Base-by-base conservation (phyloP, 1,284 basidiomycete genomes). In the Ceraceosorus bombacis region DNA sequence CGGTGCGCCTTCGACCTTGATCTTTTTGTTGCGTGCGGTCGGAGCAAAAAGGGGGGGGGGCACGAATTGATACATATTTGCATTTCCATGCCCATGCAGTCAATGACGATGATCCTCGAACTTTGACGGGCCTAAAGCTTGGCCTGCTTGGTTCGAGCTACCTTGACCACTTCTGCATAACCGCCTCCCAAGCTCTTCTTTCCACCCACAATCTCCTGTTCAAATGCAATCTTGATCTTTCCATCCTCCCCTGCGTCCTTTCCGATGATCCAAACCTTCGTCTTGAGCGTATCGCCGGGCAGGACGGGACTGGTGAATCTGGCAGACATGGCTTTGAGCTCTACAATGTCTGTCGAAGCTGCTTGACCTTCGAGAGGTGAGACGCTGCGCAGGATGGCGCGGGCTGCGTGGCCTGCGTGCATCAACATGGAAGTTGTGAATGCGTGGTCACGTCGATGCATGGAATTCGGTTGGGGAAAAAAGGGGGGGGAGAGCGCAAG, bases 271-370 rank as follows among this genome's bases (percentile, higher is more conserved):
- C 72, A 74, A 27, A 74, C 70, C 48, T 59, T 59, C 40, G 72
- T 74, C 41, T 66, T 64, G 9, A 74, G 55, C 53, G 61, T 63
- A 50, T 74, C 69, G 13, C 72, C 72, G 1, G 69, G 69, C 13
- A 48, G 54, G 58, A 74, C 72, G 7, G 71, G 69, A n/a, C 60
- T 61, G 27, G 72, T 72, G 66, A 74, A 74, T 5, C 72, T 58
- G 1, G 65, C 63, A 0, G 66, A 55, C 38, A 74, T 66, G 8
- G 58, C 56, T 41, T 68, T 54, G 15, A 74, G 60, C 51, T 66
- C 57, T 43, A 54, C 54, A 12, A 60, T 55, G 0, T 52, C 48
- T 3, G 27, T 27, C 41, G 54, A 55, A 6, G 38, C 56, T 15
- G 68, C 63, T 6, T 64, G 48, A 46, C 72, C 72, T 49, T 73